Conservation (phyloP, 73 alveolate species). For the Blepharisma stoltei region DNA sequence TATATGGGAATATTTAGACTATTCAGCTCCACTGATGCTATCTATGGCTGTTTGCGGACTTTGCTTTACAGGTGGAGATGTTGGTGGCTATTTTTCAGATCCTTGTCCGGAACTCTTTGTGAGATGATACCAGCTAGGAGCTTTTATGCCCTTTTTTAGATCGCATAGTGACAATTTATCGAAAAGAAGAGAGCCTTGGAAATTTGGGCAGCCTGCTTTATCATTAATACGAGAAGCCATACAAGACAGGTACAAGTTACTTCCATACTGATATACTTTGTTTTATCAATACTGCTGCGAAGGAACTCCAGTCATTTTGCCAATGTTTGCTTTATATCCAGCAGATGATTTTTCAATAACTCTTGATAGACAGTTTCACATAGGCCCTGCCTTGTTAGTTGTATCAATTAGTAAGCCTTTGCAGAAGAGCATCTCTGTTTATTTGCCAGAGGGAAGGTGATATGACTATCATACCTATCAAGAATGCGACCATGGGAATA, state of each 20-base stretch:
- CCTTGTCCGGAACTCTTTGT: constrained; percentile 73
- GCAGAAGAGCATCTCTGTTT: background rate
- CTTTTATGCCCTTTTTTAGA: constrained; percentile 77
- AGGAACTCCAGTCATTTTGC: constrained; percentile 53
- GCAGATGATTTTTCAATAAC: background rate
- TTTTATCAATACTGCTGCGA: constrained; percentile 37
- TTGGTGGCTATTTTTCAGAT: constrained; percentile 85
- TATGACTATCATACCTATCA: constrained; percentile 23
- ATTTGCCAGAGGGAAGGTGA: constrained; percentile 16
- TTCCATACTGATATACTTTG: constrained; percentile 61
- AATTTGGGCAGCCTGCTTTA: constrained; percentile 29
- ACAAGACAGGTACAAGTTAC: constrained; percentile 53
- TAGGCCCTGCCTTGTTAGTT: constrained; percentile 6
- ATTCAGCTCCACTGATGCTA: constrained; percentile 75
- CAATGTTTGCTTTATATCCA: constrained; percentile 44
- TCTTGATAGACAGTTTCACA: background rate
- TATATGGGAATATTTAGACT: constrained; percentile 70
- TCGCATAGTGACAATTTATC: constrained; percentile 77
- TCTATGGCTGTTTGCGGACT: constrained; percentile 72
- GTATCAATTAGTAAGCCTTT: background rate
- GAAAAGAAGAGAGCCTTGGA: constrained; percentile 87
- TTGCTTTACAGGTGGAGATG: constrained; percentile 67
- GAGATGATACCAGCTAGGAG: constrained; percentile 90
- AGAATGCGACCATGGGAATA: background rate
- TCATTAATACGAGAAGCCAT: constrained; percentile 36